Evolutionary conservation across 2,329 filamentous ascomycete species (phyloP).

Genomic region (Neurospora sp.): DNA sequence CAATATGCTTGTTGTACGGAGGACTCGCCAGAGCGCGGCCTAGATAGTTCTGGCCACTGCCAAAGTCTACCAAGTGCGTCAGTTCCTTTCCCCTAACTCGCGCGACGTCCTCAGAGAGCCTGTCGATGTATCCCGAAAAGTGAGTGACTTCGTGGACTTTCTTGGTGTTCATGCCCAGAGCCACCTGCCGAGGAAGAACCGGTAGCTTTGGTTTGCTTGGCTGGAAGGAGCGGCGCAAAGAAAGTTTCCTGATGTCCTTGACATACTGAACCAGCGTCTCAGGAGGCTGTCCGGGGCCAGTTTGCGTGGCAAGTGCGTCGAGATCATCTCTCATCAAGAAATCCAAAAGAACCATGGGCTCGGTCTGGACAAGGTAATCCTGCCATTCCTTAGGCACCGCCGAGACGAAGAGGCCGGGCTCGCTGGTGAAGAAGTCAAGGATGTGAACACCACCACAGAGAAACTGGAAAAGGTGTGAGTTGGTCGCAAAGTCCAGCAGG

Average conservation of each 20-base stretch:
- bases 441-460: slow-evolving; percentile 97
- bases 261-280: slow-evolving; percentile 62
- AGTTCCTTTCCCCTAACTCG: slow-evolving; percentile 48
- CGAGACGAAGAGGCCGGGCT: slow-evolving; percentile 71
- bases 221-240: slow-evolving; percentile 53
- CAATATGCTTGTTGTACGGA: slow-evolving; percentile 77
- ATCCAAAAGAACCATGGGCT: slow-evolving; percentile 69
- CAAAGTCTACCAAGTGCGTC: slow-evolving; percentile 89
- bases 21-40: slow-evolving; percentile 76
- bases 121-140: slow-evolving; percentile 76
- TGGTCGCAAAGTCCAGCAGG: slow-evolving; percentile 66
- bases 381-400: slow-evolving; percentile 77
- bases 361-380: slow-evolving; percentile 59
- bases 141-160: slow-evolving; percentile 90
- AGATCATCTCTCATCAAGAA: slow-evolving; percentile 73
- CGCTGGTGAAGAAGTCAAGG: slow-evolving; percentile 84
- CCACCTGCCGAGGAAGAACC: slow-evolving; percentile 58
- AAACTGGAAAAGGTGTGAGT: slow-evolving; percentile 68
- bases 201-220: slow-evolving; percentile 36
- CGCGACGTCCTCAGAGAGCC: slow-evolving; percentile 48
- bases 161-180: slow-evolving; percentile 90
- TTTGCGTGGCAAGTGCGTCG: slow-evolving; percentile 20
- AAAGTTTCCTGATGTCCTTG: slow-evolving; percentile 57
- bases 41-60: slow-evolving; percentile 93
- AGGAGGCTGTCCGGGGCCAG: slow-evolving; percentile 28